These are phyloP conservation scores for Cryptococcus maquisensis DNA, from an alignment of 1,284 basidiomycete genomes.

Conservation along the genomic window DNA sequence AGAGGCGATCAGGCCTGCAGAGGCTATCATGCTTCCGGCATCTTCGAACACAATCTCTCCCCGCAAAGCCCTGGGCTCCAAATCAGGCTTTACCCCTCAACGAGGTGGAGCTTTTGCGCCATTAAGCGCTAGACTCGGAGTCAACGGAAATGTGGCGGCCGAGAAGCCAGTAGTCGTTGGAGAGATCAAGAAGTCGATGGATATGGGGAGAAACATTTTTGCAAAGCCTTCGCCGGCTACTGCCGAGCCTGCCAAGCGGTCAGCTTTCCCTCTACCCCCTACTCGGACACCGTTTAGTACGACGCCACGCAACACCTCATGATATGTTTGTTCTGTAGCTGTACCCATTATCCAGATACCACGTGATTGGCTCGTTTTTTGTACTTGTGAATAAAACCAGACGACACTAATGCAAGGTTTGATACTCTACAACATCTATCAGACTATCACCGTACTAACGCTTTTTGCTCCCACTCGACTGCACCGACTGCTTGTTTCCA, in stretches of 20 bases:
- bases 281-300: constrained; percentile 7
- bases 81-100: constrained; percentile 14
- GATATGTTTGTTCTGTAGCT: neutral
- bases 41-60: constrained; percentile 1
- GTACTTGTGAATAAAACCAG: neutral
- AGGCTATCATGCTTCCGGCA: constrained; percentile 24
- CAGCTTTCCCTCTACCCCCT: constrained; percentile 14
- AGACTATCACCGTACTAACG: neutral
- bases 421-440: constrained; percentile 3
- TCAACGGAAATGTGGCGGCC: neutral
- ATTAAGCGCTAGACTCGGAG: neutral
- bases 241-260: constrained; percentile 6
- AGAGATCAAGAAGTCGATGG: neutral
- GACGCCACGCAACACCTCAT: neutral
- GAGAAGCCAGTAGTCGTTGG: neutral
- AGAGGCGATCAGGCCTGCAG: constrained; percentile 12
- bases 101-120: constrained; percentile 8
- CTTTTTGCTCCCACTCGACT: constrained; percentile 16
- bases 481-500: constrained; percentile 79
- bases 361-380: neutral
- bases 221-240: neutral
- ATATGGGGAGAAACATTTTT: neutral
- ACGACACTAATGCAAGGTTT: constrained; percentile 3
- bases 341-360: neutral
- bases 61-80: neutral